Base-by-base conservation (phyloP, 176 grass and related monocot species). In the Leersia perrieri region DNA sequence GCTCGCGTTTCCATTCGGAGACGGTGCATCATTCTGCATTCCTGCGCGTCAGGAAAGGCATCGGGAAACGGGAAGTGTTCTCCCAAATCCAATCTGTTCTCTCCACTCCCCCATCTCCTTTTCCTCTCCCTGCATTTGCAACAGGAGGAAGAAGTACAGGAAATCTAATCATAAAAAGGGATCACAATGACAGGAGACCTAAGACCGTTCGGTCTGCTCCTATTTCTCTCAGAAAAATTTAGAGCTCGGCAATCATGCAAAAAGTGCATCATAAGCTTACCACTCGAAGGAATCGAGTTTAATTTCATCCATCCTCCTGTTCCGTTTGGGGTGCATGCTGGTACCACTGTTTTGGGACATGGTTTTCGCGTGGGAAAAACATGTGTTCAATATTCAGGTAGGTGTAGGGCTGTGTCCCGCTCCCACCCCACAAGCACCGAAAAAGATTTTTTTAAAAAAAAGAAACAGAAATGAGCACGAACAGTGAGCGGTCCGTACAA, bases 171-270 rank as follows among this genome's bases (percentile, higher is more conserved):
- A 74, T 62, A 9, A 84, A 74, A 79, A 31, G 68, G 75, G 7
- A 2, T 34, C 86, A 25, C 68, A 27, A 35, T 79, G 68, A 88
- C 68, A 79, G 44, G 80, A 27, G 74, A 79, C 86, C 80, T 60
- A 42, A 53, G 22, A 31, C 40, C 45, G 64, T 63, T 68, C n/a
- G 63, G 60, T 63, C 79, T 77, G 53, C 30, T 64, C 28, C 62
- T 66, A 60, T 87, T 34, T 32, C 33, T 4, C 47, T 45, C 55
- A 33, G 23, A 65, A 60, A 66, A 22, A 77, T 42, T 73, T 73
- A 18, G 74, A 45, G 42, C 42, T 30, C 25, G 68, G 73, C 60
- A 83, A 79, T 84, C 61, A 68, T 68, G 30, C 5, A 60, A 80
- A 80, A 68, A 87, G 86, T 44, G 74, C 69, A 25, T 29, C 61